Base-by-base conservation (phyloP, 2,329 filamentous ascomycete genomes). In the Chaetoscypha palmicola region DNA sequence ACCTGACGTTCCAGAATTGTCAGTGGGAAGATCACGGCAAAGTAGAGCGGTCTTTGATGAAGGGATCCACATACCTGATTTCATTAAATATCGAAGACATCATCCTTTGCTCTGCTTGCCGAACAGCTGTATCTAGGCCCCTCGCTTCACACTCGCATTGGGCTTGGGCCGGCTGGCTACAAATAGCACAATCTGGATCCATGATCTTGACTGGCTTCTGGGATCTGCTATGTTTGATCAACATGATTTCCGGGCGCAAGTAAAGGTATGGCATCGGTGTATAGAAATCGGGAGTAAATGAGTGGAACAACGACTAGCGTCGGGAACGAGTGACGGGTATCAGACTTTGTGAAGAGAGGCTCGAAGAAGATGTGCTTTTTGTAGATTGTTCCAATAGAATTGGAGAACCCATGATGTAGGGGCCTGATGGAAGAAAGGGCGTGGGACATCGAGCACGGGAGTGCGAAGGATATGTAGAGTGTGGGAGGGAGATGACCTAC, bases 121-220 rank as follows among this genome's bases (percentile, higher is more conserved):
- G 69, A 33, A 83, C 69, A 47, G 79, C 79, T 45, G 73, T 64
- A 53, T 83, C 78, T 22, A 83, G 69, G 21, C 77, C 75, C 55
- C 77, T 79, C 40, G 76, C 76, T 66, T 84, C 80, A 59, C 80
- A 84, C 52, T 80, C 77, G 62, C 80, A 84, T 49, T 67, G 69
- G 54, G 72, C 60, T 32, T 67, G 68, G 35, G 79, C 77, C 49
- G 79, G 77, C 50, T 72, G 70, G 57, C 70, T 70, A 62, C 80
- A 83, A 59, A 84, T 79, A 41, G 79, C 79, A 64, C 80, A 84
- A 64, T 83, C 77, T 33, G 79, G 79, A 57, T 83, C 79, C 77
- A 83, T 82, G 63, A 71, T 79, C 62, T 75, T 71, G 61, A 73
- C 56, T 49, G 67, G 61, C 64, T 46, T 55, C 23, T 51, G 51